Evolutionary conservation across 208 protist species (phyloP).

Genomic region (Trypanosoma theileri): DNA sequence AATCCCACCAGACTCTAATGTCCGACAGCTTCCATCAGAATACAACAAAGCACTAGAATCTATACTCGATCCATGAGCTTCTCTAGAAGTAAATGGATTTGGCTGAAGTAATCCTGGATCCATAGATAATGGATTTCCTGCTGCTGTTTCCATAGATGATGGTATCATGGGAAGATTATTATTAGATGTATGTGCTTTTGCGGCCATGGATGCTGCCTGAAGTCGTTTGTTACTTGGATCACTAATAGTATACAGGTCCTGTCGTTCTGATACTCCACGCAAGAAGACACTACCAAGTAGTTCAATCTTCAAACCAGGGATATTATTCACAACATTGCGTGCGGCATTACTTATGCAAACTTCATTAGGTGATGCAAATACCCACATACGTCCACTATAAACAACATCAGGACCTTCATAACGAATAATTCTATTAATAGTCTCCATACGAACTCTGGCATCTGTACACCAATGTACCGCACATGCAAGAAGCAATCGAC

Average conservation of each 20-base stretch:
- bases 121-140: constrained; percentile 1
- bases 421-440: constrained; percentile 28
- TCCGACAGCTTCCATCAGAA: not conserved
- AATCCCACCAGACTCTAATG: not conserved
- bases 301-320: constrained; percentile 10
- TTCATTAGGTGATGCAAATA: constrained; percentile 66
- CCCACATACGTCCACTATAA: constrained; percentile 67
- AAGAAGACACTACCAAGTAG: constrained; percentile 48
- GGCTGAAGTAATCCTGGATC: no score
- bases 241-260: constrained; percentile 53
- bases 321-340: not conserved
- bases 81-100: no score
- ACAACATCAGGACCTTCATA: constrained; percentile 75
- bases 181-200: constrained; percentile 7
- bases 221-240: constrained; percentile 34
- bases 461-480: constrained; percentile 84
- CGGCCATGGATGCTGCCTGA: constrained; percentile 34
- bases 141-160: not conserved
- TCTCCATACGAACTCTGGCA: constrained; percentile 49
- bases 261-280: constrained; percentile 51
- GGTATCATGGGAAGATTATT: not conserved
- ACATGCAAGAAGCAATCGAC: constrained; percentile 49
- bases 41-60: no score
- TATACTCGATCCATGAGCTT: no score
- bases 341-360: constrained; percentile 40